phyloP scores from a whole-genome alignment of 805 yeast genomes.

The Spathaspora arborariae region DNA sequence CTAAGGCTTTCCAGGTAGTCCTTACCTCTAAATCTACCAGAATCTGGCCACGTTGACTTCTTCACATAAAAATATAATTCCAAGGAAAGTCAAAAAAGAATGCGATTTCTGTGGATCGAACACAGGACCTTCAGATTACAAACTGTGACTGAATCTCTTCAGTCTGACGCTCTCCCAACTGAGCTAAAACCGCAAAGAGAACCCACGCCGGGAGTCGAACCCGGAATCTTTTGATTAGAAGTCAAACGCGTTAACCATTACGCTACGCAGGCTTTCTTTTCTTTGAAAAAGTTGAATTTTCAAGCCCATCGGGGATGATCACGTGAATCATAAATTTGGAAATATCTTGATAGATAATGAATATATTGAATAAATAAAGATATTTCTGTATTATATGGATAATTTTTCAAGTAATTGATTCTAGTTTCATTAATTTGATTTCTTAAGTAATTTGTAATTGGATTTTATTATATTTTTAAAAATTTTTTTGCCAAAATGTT shows the following conservation, averaged over 20 bases:
- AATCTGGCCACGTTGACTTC: too few relatives aligned
- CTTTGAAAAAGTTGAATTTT: not conserved
- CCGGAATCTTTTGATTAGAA: slow-evolving; percentile 65
- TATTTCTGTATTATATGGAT: too few relatives aligned
- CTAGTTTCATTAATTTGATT: too few relatives aligned
- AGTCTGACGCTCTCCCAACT: slow-evolving; percentile 32
- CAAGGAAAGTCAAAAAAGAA: slow-evolving; percentile 15
- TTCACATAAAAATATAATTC: not conserved
- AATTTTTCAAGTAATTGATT: too few relatives aligned
- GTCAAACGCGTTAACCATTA: slow-evolving; percentile 68
- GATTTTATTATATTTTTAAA: too few relatives aligned
- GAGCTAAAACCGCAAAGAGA: slow-evolving; percentile 26
- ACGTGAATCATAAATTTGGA: not conserved
- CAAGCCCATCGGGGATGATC: not conserved
- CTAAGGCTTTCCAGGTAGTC: too few relatives aligned
- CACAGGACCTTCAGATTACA: slow-evolving; percentile 84
- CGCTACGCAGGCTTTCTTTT: slow-evolving; percentile 53
- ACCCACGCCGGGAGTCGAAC: slow-evolving; percentile 57
- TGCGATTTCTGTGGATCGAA: slow-evolving; percentile 81
- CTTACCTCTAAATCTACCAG: too few relatives aligned
- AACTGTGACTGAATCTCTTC: slow-evolving; percentile 19
- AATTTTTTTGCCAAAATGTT: too few relatives aligned
- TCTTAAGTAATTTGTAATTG: too few relatives aligned
- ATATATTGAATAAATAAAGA: not conserved
- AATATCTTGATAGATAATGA: too few relatives aligned